Percentiles rank a stretch among this genome's conserved stretches.
phyloP scores from a whole-genome alignment of 352 stramenopile genomes.

The Globisporangium echinulatum region DNA sequence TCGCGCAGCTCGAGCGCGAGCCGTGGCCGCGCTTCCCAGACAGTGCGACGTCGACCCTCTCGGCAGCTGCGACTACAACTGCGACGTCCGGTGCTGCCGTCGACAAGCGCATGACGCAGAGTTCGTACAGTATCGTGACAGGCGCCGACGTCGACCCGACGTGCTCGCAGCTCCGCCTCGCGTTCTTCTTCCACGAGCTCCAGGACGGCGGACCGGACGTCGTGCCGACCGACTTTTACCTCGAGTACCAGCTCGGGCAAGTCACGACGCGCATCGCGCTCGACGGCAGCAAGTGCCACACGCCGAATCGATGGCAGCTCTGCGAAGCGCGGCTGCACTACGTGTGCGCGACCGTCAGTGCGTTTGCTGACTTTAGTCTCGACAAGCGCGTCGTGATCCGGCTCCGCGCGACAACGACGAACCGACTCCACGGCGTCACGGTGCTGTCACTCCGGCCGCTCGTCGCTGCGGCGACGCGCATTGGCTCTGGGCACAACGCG shows the following conservation, averaged over 20 bases:
- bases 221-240: conserved; percentile 56
- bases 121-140: conserved; percentile 14
- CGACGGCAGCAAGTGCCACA: conserved; percentile 75
- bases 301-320: conserved; percentile 75
- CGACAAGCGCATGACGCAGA: conserved; percentile 10
- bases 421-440: conserved; percentile 48
- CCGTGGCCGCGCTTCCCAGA: conserved; percentile 5
- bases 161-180: conserved; percentile 50
- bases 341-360: conserved; percentile 52
- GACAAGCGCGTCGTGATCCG: conserved; percentile 66
- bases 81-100: neutral
- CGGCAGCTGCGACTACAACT: too few relatives aligned
- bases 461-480: conserved; percentile 50
- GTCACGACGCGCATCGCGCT: conserved; percentile 46
- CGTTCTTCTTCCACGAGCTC: conserved; percentile 82
- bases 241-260: conserved; percentile 78
- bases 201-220: conserved; percentile 58
- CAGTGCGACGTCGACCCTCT: conserved; percentile 1
- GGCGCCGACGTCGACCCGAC: conserved; percentile 69
- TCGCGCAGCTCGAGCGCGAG: conserved; percentile 15
- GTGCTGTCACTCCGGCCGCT: conserved; percentile 50
- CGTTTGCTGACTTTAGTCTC: conserved; percentile 59
- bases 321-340: conserved; percentile 73
- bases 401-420: conserved; percentile 30
- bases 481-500: conserved; percentile 20